These are phyloP conservation scores for Caryopteris hybrid DNA, from an alignment of 305 asterid species.

Conservation along the genomic window DNA sequence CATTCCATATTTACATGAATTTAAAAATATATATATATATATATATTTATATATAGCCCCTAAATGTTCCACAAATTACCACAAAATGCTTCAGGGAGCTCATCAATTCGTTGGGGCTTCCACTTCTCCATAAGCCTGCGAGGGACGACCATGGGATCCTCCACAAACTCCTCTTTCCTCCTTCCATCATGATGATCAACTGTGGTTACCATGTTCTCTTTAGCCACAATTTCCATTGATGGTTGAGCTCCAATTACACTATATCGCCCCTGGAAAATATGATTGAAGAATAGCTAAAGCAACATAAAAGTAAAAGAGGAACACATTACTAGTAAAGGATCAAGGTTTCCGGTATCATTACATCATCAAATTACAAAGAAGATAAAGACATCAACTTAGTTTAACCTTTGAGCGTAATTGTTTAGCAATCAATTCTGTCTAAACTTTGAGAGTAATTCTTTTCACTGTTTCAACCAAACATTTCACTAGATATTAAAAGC, in stretches of 20 bases:
- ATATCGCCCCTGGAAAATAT: conserved; percentile 72
- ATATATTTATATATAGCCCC: too few relatives aligned
- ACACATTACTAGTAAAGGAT: background rate
- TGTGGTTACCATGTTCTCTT: conserved; percentile 74
- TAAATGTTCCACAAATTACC: conserved; percentile 41
- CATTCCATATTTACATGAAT: too few relatives aligned
- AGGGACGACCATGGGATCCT: conserved; percentile 93
- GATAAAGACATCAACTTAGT: background rate
- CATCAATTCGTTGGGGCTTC: conserved; percentile 86
- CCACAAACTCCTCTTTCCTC: conserved; percentile 55
- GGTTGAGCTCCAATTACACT: conserved; percentile 99
- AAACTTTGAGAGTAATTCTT: background rate
- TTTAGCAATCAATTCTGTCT: background rate
- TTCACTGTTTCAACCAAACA: background rate
- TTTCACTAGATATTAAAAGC: background rate
- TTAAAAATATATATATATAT: too few relatives aligned
- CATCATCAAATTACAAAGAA: background rate
- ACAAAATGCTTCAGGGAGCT: conserved; percentile 93
- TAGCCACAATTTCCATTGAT: conserved; percentile 88
- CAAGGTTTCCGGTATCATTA: background rate
- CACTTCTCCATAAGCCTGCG: conserved; percentile 85
- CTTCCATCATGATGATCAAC: conserved; percentile 72
- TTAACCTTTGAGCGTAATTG: background rate
- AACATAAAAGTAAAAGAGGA: conserved; percentile 1
- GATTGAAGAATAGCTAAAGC: conserved; percentile 27